phyloP scores from a whole-genome alignment of 1,284 basidiomycete species.

The Irpex sp. region DNA sequence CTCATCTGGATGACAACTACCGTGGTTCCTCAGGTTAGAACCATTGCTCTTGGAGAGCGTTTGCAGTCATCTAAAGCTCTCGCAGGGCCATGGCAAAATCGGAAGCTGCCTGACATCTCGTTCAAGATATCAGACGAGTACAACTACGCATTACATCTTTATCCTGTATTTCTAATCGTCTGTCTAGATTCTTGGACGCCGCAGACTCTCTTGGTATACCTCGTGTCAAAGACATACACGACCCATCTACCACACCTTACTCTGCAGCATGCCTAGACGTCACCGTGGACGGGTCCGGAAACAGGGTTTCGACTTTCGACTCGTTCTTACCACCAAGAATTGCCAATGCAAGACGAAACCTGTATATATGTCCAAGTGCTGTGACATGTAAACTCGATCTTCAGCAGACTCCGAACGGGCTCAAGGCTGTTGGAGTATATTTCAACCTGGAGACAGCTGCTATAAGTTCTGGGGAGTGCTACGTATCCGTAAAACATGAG shows the following conservation, averaged over 20 bases:
- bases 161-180: neutral
- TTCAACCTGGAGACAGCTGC: neutral
- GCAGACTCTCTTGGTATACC: constrained; percentile 15
- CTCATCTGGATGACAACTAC: neutral
- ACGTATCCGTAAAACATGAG: constrained; percentile 3
- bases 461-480: neutral
- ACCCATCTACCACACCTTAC: constrained; percentile 11
- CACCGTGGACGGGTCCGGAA: constrained; percentile 9
- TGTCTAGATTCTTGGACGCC: constrained; percentile 9
- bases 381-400: constrained; percentile 17
- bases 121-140: constrained; percentile 12
- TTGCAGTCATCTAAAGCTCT: neutral
- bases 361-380: constrained; percentile 19
- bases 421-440: constrained; percentile 7
- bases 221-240: constrained; percentile 12
- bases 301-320: constrained; percentile 18
- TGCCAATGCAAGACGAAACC: neutral
- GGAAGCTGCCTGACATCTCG: constrained; percentile 7
- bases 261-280: constrained; percentile 12
- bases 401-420: neutral
- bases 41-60: no score
- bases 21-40: constrained; percentile 10
- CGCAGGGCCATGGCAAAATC: constrained; percentile 12
- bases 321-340: constrained; percentile 19
- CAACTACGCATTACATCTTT: neutral